A percentile compares a stretch with the other conserved stretches of the same genome.
These are phyloP conservation scores for Hypericum androsaemum DNA, from an alignment of 345 rosid species.

Conservation along the genomic window DNA sequence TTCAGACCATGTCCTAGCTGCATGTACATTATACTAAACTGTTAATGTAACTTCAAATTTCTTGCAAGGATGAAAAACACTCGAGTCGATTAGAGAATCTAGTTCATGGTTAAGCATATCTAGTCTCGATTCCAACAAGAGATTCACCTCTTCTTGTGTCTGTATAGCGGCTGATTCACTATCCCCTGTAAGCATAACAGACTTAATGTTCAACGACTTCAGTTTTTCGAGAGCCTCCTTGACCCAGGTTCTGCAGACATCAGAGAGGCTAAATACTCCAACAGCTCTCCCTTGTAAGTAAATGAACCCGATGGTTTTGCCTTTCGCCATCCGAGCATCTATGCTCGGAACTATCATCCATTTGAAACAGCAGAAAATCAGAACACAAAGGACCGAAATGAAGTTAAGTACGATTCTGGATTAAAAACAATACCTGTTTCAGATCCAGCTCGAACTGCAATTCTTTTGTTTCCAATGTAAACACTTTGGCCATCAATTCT, in stretches of 20 bases:
- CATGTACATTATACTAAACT: not conserved
- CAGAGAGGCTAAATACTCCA: slow-evolving; percentile 63
- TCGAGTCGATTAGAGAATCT: too few relatives aligned
- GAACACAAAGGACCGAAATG: not conserved
- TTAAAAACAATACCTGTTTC: slow-evolving; percentile 30
- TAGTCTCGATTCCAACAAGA: too few relatives aligned
- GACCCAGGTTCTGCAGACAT: slow-evolving; percentile 66
- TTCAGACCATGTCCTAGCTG: slow-evolving; percentile 62
- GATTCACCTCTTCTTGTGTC: slow-evolving; percentile 65
- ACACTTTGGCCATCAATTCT: slow-evolving; percentile 55
- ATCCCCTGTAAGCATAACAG: slow-evolving; percentile 89
- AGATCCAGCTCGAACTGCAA: slow-evolving; percentile 53
- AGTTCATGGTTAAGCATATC: too few relatives aligned
- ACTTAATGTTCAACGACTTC: slow-evolving; percentile 39
- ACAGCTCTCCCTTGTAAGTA: slow-evolving; percentile 28
- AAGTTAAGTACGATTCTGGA: not conserved
- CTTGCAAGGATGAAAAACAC: too few relatives aligned
- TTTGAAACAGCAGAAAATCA: not conserved
- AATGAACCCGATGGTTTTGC: slow-evolving; percentile 56
- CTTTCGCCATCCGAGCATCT: slow-evolving; percentile 30
- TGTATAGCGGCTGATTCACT: slow-evolving; percentile 52
- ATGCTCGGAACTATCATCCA: slow-evolving; percentile 25
- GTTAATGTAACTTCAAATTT: not conserved
- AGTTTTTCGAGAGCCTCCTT: slow-evolving; percentile 51
- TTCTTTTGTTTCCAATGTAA: slow-evolving; percentile 64